Evolutionary conservation across 495 filamentous ascomycete genomes (phyloP), one percentile per base, ranked within the genome.

Genomic region (Hypoxylon fuscum): DNA sequence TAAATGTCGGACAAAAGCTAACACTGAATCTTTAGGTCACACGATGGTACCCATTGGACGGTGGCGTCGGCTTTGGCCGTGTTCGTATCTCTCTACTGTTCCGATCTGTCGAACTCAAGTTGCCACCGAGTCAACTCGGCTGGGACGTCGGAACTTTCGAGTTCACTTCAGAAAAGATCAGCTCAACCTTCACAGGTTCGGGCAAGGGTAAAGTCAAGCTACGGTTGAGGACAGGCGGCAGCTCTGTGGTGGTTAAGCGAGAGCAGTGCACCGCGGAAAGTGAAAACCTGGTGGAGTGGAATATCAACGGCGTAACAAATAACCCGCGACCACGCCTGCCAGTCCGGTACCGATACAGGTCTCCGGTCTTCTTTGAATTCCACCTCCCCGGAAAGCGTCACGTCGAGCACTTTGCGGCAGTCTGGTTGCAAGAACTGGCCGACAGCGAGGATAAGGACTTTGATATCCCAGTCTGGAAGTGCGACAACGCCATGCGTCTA

Each of bases 61-160:
- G 78, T 5, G 81, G 82, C 14, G 78, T 89, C 49, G 89, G 94
- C 1, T 97, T 93, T 61, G 94, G 94, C 22, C 88, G 94, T 15
- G 83, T 98, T 56, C 86, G 93, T n/a, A 88, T 98, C 60, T 95
- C 91, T 0, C 72, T 97, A 5, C 82, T 97, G 1, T 93, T 96
- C 81, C 85, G 94, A 20, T 90, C 88, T 43, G 83, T 97, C 20
- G 94, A 96, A 71, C 87, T 93, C 22, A 84, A 86, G 18, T 80
- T 97, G 0, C 93, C 93, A 5, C 88, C 90, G 0, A 78, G 85
- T 18, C 86, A 95, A 76, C 85, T 96, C 6, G 92, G 94, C 21
- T 97, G 79, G 71, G 91, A 97, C 56, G 90, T 96, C 12, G 95
- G 95, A 25, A 96, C 93, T 0, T 96, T 97, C 68, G 90, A 96